Evolutionary conservation across 768 basidiomycete species (phyloP).

Genomic region (Pulveroboletus ravenelii): DNA sequence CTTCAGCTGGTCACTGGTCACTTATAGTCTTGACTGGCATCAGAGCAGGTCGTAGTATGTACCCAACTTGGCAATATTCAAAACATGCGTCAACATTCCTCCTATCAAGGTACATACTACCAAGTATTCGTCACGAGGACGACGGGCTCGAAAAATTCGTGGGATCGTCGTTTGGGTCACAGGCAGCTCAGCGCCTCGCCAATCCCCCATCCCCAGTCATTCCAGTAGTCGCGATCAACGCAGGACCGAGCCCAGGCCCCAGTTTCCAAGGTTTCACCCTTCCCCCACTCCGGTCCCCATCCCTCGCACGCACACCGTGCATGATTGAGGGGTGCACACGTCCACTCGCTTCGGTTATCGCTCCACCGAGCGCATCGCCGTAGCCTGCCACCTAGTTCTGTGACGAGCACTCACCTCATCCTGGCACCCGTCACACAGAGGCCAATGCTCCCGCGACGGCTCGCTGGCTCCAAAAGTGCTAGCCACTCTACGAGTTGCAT

Average conservation of each 20-base stretch:
- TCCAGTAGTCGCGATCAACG: slow-evolving; percentile 17
- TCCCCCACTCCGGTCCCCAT: slow-evolving; percentile 37
- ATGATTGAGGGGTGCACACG: slow-evolving; percentile 22
- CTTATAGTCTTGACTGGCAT: slow-evolving; percentile 2
- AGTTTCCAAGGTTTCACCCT: slow-evolving; percentile 40
- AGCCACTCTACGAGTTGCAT: slow-evolving; percentile 16
- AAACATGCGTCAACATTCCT: slow-evolving; percentile 24
- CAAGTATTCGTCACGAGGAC: slow-evolving; percentile 24
- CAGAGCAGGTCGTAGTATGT: neutral
- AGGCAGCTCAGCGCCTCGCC: slow-evolving; percentile 28
- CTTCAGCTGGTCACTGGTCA: neutral
- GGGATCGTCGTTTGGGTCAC: slow-evolving; percentile 24
- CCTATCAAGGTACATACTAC: neutral
- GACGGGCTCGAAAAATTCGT: slow-evolving; percentile 27
- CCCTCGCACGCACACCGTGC: slow-evolving; percentile 22
- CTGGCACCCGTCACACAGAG: neutral
- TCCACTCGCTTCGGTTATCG: slow-evolving; percentile 34
- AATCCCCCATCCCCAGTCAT: slow-evolving; percentile 17
- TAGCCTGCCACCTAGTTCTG: slow-evolving; percentile 24
- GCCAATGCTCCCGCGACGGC: slow-evolving; percentile 12
- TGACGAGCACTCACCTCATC: slow-evolving; percentile 5
- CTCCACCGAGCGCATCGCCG: slow-evolving; percentile 31
- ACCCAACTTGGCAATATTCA: slow-evolving; percentile 5
- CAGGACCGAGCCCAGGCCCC: slow-evolving; percentile 17
- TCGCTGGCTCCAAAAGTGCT: slow-evolving; percentile 29